Conservation (phyloP, 306 rosid genomes). For the Vachellia collinsii region DNA sequence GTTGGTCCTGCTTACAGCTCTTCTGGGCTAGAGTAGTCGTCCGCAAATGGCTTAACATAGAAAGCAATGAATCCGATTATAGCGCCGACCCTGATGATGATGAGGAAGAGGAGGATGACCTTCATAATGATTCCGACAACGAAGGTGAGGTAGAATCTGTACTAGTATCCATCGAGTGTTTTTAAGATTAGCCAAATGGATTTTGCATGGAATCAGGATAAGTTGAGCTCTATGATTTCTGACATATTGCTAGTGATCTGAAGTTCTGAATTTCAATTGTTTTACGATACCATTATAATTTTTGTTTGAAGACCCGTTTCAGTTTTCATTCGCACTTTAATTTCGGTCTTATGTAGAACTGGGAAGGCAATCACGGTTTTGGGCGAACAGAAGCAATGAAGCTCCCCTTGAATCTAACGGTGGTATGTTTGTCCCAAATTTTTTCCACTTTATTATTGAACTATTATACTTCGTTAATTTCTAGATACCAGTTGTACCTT, state of each 20-base stretch:
- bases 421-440: slow-evolving; percentile 9
- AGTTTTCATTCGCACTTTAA: slow-evolving; percentile 31
- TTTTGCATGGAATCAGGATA: slow-evolving; percentile 28
- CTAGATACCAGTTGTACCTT: not conserved
- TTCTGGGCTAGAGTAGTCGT: slow-evolving; percentile 83
- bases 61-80: slow-evolving; percentile 71
- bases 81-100: slow-evolving; percentile 77
- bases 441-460: slow-evolving; percentile 24
- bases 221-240: slow-evolving; percentile 14
- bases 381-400: slow-evolving; percentile 27
- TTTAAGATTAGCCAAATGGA: not conserved
- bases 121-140: slow-evolving; percentile 48
- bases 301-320: slow-evolving; percentile 15
- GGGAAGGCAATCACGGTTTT: slow-evolving; percentile 43
- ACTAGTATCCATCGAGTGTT: not conserved
- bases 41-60: slow-evolving; percentile 91
- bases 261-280: slow-evolving; percentile 22
- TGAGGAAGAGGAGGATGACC: slow-evolving; percentile 40
- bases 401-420: slow-evolving; percentile 41
- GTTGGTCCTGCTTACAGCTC: slow-evolving; percentile 86
- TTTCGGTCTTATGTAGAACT: slow-evolving; percentile 43
- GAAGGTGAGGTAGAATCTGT: slow-evolving; percentile 45
- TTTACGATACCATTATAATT: not conserved
- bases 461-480: slow-evolving; percentile 28
- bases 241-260: not conserved